Conservation (phyloP, 2,329 filamentous ascomycete genomes). For the Paecilomyces variotii region DNA sequence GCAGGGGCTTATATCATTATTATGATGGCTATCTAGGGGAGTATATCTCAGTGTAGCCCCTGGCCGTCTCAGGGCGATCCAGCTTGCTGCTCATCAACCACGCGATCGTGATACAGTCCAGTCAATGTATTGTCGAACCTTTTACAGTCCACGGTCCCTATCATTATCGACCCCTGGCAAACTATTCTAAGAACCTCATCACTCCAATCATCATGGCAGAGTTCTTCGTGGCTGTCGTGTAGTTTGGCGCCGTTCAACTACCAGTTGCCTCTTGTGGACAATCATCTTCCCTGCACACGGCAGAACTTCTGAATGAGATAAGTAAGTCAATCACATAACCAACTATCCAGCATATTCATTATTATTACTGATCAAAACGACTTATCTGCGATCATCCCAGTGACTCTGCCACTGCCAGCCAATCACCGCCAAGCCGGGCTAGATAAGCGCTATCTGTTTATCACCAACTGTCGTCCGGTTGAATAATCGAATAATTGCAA, state of each 20-base stretch:
- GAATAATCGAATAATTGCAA: not conserved
- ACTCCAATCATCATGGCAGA: not conserved
- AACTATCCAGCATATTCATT: no score
- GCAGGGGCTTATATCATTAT: not conserved
- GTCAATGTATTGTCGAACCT: not conserved
- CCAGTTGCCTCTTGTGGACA: not conserved
- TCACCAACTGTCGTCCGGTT: conserved; percentile 1
- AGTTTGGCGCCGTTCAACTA: not conserved
- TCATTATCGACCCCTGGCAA: not conserved
- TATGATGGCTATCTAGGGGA: not conserved
- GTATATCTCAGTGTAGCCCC: not conserved
- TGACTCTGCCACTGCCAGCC: not conserved
- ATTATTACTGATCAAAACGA: no score
- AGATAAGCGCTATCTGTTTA: conserved; percentile 1
- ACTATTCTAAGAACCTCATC: not conserved
- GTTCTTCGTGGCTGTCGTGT: not conserved
- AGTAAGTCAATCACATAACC: no score
- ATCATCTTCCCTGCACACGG: not conserved
- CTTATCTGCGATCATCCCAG: no score
- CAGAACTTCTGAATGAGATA: not conserved
- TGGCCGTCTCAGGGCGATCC: not conserved
- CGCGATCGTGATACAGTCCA: not conserved
- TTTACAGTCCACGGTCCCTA: not conserved
- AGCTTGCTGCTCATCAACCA: not conserved
- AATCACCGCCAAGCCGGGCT: not conserved